Percentiles rank a stretch among this genome's conserved stretches.
phyloP scores from a whole-genome alignment of 108 stramenopile genomes.

The Cyclotella distinguenda region DNA sequence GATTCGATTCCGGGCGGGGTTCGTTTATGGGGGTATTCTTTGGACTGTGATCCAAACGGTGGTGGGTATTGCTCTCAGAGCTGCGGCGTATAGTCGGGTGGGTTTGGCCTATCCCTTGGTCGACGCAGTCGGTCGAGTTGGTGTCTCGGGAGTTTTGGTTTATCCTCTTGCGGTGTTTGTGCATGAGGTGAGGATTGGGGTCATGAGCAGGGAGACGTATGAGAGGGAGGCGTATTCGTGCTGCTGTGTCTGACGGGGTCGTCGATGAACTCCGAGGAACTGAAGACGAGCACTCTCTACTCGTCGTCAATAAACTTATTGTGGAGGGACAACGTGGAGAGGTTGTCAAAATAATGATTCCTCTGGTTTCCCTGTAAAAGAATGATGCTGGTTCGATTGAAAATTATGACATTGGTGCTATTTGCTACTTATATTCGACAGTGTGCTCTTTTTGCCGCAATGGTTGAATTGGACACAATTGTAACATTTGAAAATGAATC shows the following conservation, averaged over 20 bases:
- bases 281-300: no score
- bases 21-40: background rate
- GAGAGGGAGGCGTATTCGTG: background rate
- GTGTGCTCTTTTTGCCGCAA: no score
- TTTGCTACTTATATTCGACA: no score
- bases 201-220: slow-evolving; percentile 2
- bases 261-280: no score
- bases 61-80: background rate
- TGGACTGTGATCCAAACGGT: slow-evolving; percentile 1
- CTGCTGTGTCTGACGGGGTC: slow-evolving; percentile 7
- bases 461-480: no score
- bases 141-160: background rate
- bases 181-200: background rate
- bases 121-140: background rate
- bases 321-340: no score
- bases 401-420: no score
- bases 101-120: background rate
- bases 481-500: no score
- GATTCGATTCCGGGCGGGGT: background rate
- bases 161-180: background rate
- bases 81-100: background rate
- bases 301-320: no score
- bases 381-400: no score
- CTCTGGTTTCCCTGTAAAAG: no score
- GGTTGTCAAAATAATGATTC: no score